Conservation (phyloP, 164 flowering plant genomes). For the Aristolochia contorta region DNA sequence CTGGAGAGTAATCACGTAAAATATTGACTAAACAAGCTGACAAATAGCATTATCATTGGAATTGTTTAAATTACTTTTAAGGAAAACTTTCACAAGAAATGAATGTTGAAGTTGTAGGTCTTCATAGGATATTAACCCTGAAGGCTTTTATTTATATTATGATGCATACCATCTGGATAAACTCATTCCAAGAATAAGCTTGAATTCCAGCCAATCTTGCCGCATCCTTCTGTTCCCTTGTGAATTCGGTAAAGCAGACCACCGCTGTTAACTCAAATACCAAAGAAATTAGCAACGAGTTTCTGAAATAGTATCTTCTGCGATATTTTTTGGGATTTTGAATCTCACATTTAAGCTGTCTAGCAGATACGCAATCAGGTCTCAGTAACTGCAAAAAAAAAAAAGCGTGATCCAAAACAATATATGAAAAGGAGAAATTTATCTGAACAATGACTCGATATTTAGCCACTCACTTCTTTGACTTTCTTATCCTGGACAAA, state of each 20-base stretch:
- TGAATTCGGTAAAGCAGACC: constrained; percentile 56
- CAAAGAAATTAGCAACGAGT: constrained; percentile 6
- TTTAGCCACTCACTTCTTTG: constrained; percentile 45
- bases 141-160: neutral
- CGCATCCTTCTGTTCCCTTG: constrained; percentile 41
- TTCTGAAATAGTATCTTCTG: constrained; percentile 2
- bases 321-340: neutral
- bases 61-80: neutral
- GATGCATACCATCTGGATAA: constrained; percentile 53
- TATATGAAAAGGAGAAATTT: too few relatives aligned
- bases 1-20: constrained; percentile 20
- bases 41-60: too few relatives aligned
- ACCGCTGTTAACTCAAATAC: constrained; percentile 38
- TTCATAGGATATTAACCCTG: too few relatives aligned
- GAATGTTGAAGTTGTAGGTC: too few relatives aligned
- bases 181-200: constrained; percentile 74
- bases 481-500: constrained; percentile 78
- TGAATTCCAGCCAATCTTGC: constrained; percentile 32
- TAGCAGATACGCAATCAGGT: constrained; percentile 46
- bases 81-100: neutral
- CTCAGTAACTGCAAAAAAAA: constrained; percentile 52
- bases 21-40: too few relatives aligned
- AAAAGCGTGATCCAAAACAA: neutral
- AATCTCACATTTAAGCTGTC: constrained; percentile 53
- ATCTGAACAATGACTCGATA: neutral